A percentile compares a stretch with the other conserved stretches of the same genome.
Conservation (phyloP, 2,329 filamentous ascomycete genomes). For the Aspergillus ruber region DNA sequence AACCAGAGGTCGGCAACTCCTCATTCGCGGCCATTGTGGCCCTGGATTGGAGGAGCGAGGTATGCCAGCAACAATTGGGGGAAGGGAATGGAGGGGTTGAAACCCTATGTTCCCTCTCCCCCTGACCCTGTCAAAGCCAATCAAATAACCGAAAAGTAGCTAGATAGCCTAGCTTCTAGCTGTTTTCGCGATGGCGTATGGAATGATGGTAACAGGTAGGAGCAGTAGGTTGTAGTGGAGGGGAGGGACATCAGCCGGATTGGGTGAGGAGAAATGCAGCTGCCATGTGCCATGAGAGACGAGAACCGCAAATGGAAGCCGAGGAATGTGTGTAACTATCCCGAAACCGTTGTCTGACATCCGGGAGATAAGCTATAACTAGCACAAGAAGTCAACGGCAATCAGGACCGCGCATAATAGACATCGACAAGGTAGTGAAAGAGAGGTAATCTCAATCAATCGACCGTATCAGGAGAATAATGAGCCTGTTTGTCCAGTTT, state of each 20-base stretch:
- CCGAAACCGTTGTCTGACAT: too few relatives aligned
- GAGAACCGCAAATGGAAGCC: too few relatives aligned
- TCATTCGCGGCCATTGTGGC: conserved; percentile 36
- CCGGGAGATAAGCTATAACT: too few relatives aligned
- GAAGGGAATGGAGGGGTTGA: neutral
- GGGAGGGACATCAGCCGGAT: too few relatives aligned
- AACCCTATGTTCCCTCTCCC: neutral
- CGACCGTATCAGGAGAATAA: too few relatives aligned
- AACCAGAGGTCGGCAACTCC: conserved; percentile 35
- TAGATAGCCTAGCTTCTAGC: neutral
- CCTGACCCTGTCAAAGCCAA: neutral
- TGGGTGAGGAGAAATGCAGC: neutral
- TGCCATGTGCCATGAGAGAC: neutral
- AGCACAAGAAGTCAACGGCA: too few relatives aligned
- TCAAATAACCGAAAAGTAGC: neutral
- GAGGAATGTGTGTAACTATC: too few relatives aligned
- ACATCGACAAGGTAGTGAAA: neutral
- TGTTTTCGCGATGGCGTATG: neutral
- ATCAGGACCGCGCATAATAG: neutral
- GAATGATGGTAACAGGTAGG: neutral
- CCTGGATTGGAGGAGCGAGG: conserved; percentile 28
- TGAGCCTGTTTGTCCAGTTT: neutral
- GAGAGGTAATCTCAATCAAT: neutral
- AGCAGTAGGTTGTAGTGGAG: neutral
- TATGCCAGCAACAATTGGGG: neutral